Evolutionary conservation across 2,329 filamentous ascomycete species (phyloP), one percentile per base, ranked within the genome.

Genomic region (Alternaria viburni): DNA sequence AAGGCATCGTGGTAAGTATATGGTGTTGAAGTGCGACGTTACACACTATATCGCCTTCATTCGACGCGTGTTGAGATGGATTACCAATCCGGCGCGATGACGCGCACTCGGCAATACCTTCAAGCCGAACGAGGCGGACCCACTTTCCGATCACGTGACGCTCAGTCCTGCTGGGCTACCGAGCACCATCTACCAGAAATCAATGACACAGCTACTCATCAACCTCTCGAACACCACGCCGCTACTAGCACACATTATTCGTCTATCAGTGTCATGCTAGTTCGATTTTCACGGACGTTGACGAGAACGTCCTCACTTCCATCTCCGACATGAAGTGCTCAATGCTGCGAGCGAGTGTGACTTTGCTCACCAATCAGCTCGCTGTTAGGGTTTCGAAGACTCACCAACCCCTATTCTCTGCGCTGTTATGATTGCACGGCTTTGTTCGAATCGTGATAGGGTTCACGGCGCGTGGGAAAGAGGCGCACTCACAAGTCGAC

Each of bases 21-120:
- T 19, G 21, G 13, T 47, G 28, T 47, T 41, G 41, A 11, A 28
- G 12, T 28, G 43, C 13, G n/a, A 41, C 28, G 28, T 21, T 59
- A 43, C 21, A 13, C 43, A 47, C 7, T 46, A 23, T 5, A 12
- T 46, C n/a, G 25, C 36, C 15, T 17, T 2, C 15, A 15, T 30
- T 50, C 23, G 21, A 32, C 13, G 25, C 21, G 21, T 41, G 26
- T 49, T 19, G 57, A 15, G n/a, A 45, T 17, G 26, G 52, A 61
- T 61, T 61, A 61, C 52, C 52, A 56, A 61, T 57, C 58, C 28
- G 23, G 3, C 3, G n/a, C 46, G n/a, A 61, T 61, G 58, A 61
- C 58, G 52, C 58, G 52, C 17, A 61, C 51, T 55, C 57, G 41
- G 57, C 57, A 13, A 41, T 28, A 26, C 26, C 26, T 46, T 13